These are phyloP conservation scores for Termitomyces sp. DNA, from an alignment of 768 basidiomycete genomes.

Conservation along the genomic window DNA sequence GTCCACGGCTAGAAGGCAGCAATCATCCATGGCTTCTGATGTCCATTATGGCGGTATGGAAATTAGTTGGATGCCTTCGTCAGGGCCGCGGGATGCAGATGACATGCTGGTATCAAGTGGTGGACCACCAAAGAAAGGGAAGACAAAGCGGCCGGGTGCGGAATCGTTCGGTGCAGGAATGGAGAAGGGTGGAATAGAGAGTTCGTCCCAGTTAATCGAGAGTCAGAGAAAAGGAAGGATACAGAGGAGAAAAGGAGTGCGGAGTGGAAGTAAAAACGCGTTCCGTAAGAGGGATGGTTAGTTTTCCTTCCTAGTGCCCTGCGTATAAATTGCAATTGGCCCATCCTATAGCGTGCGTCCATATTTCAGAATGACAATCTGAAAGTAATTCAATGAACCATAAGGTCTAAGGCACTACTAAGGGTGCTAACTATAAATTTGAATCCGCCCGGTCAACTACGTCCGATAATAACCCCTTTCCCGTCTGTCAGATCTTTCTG, in stretches of 20 bases:
- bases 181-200: constrained; percentile 68
- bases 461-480: too few species aligned
- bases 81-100: constrained; percentile 28
- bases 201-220: constrained; percentile 44
- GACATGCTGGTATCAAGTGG: constrained; percentile 20
- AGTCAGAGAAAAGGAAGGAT: constrained; percentile 75
- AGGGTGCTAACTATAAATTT: too few species aligned
- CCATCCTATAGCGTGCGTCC: too few species aligned
- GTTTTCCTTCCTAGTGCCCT: not conserved
- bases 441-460: too few species aligned
- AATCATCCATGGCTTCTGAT: constrained; percentile 9
- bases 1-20: constrained; percentile 13
- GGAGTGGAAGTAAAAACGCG: constrained; percentile 89
- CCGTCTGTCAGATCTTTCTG: too few species aligned
- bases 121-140: constrained; percentile 23
- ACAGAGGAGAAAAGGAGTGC: constrained; percentile 66
- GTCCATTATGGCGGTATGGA: constrained; percentile 66
- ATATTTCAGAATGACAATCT: too few species aligned
- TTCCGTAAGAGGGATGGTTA: constrained; percentile 41
- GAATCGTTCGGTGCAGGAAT: constrained; percentile 85
- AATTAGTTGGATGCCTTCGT: constrained; percentile 74
- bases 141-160: constrained; percentile 49
- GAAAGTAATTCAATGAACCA: too few species aligned
- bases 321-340: too few species aligned
- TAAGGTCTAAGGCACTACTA: too few species aligned